Evolutionary conservation across 306 rosid species (phyloP), one percentile per base, ranked within the genome.

Genomic region (Oemleria cerasiformis): DNA sequence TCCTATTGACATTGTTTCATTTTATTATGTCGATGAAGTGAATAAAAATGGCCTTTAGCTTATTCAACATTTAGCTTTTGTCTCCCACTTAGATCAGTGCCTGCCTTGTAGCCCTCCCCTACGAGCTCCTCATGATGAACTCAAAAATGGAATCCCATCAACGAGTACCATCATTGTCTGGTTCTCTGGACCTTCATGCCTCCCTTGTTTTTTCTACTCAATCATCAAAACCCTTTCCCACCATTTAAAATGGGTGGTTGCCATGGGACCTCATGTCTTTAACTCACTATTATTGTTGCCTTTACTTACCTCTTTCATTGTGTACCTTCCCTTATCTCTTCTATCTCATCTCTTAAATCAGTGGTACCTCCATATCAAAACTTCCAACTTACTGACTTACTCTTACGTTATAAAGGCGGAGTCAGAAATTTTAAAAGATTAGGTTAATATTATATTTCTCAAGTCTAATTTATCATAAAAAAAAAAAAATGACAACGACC

Each of bases 271-370:
- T 70, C 1, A 4, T 36, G 39, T 20, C 71, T 45, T 45, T 63
- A 43, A 8, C 38, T 30, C 30, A 49, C 39, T 57, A 45, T 51
- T 5, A 60, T 74, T 54, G 41, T 70, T 70, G 65, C 74, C 41
- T 70, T 21, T 8, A 41, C 73, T 15, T 14, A 11, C 45, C 47
- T 6, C 57, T 11, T 23, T 23, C 16, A 69, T 53, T 40, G 14
- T 53, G 65, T 64, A 70, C 74, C 74, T 70, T 42, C 21, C 42
- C 74, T 41, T 23, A 43, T 42, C 21, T 56, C 74, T 41, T 23
- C 38, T 42, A 25, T 17, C 34, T 16, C 74, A 25, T 17, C 34
- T 16, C 74, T 42, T 70, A 11, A 42, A 70, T 70, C 17, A 41
- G 55, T 41, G 65, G 64, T 41, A 70, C 65, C 74, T 56, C 55